Evolutionary conservation across 179 eudicot species (phyloP).

Genomic region (Spergularia azorica): DNA sequence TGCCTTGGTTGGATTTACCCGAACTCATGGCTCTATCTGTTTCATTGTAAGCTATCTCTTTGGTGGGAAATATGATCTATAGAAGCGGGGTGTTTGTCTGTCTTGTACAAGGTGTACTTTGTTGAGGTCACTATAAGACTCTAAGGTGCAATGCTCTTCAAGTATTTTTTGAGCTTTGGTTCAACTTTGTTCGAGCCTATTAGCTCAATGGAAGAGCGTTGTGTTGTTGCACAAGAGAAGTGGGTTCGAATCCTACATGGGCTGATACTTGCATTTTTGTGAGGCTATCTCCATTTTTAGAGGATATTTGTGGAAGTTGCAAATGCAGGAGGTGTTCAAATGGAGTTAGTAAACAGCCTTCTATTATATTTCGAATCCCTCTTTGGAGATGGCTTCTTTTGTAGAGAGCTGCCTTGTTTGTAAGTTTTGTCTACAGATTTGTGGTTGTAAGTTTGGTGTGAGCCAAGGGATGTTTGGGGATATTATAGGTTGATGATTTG

Average conservation of each 20-base stretch:
- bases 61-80: too few species aligned
- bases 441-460: too few species aligned
- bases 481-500: too few species aligned
- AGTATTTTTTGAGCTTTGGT: slow-evolving; percentile 17
- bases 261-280: slow-evolving; percentile 10
- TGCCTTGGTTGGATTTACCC: too few species aligned
- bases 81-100: too few species aligned
- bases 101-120: too few species aligned
- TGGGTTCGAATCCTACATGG: slow-evolving; percentile 39
- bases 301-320: background rate
- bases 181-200: slow-evolving; percentile 24
- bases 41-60: too few species aligned
- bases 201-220: slow-evolving; percentile 41
- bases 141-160: slow-evolving; percentile 9
- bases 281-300: background rate
- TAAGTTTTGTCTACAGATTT: too few species aligned
- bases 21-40: background rate
- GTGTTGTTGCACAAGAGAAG: slow-evolving; percentile 33
- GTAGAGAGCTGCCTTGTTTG: too few species aligned
- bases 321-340: background rate
- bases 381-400: too few species aligned
- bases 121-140: background rate
- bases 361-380: too few species aligned
- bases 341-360: background rate
- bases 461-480: too few species aligned